These are phyloP conservation scores for Penicillium concentricum DNA, from an alignment of 2,329 filamentous ascomycete species.

Conservation along the genomic window DNA sequence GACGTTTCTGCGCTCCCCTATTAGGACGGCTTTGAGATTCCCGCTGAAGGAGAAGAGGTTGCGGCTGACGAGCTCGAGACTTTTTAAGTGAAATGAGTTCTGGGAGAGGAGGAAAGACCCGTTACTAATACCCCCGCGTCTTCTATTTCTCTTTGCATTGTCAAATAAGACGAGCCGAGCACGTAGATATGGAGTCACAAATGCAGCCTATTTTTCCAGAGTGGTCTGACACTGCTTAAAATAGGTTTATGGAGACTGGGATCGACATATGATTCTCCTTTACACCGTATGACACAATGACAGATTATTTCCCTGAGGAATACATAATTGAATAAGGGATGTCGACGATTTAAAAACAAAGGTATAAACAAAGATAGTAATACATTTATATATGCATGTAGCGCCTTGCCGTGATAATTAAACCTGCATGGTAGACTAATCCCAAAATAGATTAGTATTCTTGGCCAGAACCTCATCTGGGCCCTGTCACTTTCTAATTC, in stretches of 20 bases:
- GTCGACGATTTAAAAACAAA: too few species aligned
- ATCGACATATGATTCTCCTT: slow-evolving; percentile 6
- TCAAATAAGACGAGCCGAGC: slow-evolving; percentile 2
- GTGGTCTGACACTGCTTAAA: slow-evolving; percentile 5
- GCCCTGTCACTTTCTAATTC: slow-evolving; percentile 16
- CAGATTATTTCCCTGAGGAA: too few species aligned
- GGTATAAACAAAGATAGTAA: too few species aligned
- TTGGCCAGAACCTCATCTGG: slow-evolving; percentile 15
- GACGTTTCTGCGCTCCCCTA: background rate
- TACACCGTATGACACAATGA: background rate
- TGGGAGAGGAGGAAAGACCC: slow-evolving; percentile 12
- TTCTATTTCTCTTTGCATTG: slow-evolving; percentile 6
- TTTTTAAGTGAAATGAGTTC: slow-evolving; percentile 27
- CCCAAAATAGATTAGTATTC: slow-evolving; percentile 4
- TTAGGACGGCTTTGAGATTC: slow-evolving; percentile 73
- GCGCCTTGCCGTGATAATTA: slow-evolving; percentile 14
- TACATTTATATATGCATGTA: background rate
- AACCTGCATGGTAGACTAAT: slow-evolving; percentile 20
- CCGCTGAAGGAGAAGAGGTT: slow-evolving; percentile 61
- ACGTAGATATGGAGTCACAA: slow-evolving; percentile 7
- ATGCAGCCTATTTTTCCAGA: background rate
- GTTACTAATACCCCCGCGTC: slow-evolving; percentile 24
- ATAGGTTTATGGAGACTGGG: slow-evolving; percentile 3
- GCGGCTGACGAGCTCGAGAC: slow-evolving; percentile 45
- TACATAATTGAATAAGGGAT: too few species aligned